Base-by-base conservation (phyloP, 108 stramenopile species). In the Seminavis robusta region DNA sequence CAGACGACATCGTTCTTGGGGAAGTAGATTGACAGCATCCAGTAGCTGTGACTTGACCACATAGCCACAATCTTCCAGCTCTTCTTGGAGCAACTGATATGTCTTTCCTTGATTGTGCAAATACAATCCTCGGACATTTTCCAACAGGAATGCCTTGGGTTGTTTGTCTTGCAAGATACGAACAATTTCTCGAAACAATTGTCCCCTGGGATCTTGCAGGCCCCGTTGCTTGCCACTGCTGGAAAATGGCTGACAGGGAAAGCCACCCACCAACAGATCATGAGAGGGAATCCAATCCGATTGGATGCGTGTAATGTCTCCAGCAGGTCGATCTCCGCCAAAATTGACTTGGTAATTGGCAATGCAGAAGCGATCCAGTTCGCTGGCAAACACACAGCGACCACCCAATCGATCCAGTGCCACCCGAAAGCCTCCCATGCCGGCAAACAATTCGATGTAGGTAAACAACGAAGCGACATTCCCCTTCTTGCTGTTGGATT, bases 391-490 rank as follows among this genome's bases (percentile, higher is more conserved):
- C 2, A 82, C 64, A 56, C 81, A 82, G 47, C 56, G 52, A 33
- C 84, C 84, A 36, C 84, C 84, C n/a, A 86, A 65, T 36, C 56
- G 56, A 43, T 81, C 67, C 58, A 86, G 64, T 0, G 76, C 84
- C 27, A 86, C 51, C 13, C 84, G 75, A 54, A 86, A 86, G 5
- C 84, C 84, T 32, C 84, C 84, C 39, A 86, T 74, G 23, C 84
- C 84, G 5, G 71, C 77, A 71, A 86, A 86, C 34, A 86, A 46
- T 54, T 86, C 84, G 10, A 65, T 58, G 49, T 71, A 86, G 3
- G 77, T 74, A 42, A 86, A 86, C 21, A n/a, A n/a, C n/a, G n/a
- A n/a, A n/a, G n/a, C n/a, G n/a, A n/a, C n/a, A n/a, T 32, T 32
- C n/a, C n/a, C n/a, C n/a, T n/a, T n/a, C n/a, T n/a, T n/a, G n/a